Base-by-base conservation (phyloP, 2,329 filamentous ascomycete species). In the Fusarium veterinarium region DNA sequence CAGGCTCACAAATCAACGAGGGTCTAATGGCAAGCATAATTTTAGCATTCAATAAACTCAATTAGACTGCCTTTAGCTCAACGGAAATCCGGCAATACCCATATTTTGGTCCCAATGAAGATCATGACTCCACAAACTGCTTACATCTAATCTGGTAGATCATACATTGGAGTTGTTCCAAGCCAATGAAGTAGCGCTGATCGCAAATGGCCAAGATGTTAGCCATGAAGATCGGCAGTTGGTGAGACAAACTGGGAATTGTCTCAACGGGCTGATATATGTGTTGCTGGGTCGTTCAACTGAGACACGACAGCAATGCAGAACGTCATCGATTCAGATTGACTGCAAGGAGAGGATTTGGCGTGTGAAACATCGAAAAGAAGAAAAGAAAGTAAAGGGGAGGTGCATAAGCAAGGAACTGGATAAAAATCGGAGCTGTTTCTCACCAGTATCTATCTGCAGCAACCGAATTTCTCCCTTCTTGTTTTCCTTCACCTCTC, bases 31-130 rank as follows among this genome's bases (percentile, higher is more conserved):
- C 23, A 65, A 65, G 35, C 20, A 41, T 25, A 19, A 25, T 1
- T 28, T 58, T 46, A 52, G 9, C 23, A 31, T 65, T 56, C 62
- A n/a, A 64, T 56, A 64, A 37, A 56, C 10, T 48, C 30, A n/a
- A 30, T 20, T 49, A 31, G 42, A 17, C 9, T 35, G 17, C 1
- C 14, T 7, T 20, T 38, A 56, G 48, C 31, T 16, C 25, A 57
- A 30, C 31, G 41, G 49, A 17, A 49, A 33, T 19, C 13, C 38
- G n/a, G 51, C 20, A n/a, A 40, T 23, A 14, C 8, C n/a, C 25
- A 9, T 20, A 44, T 33, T 23, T 23, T 44, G 7, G 19, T 28
- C n/a, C 16, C 5, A 61, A 52, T 8, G 11, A 16, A 44, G 4
- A 38, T 20, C 25, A 3, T 2, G 2, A 17, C 30, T 20, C 13